Percentiles rank a stretch among this genome's conserved stretches.
phyloP scores from a whole-genome alignment of 2,329 filamentous ascomycete genomes.

The Sporothrix phasma region DNA sequence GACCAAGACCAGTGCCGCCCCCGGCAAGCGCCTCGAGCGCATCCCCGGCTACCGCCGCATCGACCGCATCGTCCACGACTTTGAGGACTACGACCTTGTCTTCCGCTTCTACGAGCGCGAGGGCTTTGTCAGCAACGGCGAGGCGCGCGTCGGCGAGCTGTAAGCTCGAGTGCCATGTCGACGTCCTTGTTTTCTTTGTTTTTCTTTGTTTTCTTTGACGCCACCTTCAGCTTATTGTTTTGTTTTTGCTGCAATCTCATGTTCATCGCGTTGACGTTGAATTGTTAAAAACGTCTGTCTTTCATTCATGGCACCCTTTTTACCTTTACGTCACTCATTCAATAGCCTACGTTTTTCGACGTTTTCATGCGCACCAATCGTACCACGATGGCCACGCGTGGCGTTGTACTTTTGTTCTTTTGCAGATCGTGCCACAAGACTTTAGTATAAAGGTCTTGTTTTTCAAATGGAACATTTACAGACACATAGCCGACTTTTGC shows the following conservation, averaged over 20 bases:
- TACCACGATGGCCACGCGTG: not conserved
- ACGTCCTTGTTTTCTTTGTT: not conserved
- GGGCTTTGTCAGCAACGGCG: conserved; percentile 54
- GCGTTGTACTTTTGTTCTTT: not conserved
- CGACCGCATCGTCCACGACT: conserved; percentile 91
- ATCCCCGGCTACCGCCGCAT: conserved; percentile 81
- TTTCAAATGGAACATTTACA: not conserved
- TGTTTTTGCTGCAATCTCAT: not conserved
- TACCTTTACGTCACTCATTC: not conserved
- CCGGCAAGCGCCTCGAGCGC: conserved; percentile 55
- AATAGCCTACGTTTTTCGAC: not conserved
- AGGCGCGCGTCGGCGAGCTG: conserved; percentile 44
- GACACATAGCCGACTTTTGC: not conserved
- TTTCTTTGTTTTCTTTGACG: not conserved
- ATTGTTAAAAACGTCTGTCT: not conserved
- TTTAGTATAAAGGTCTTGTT: not conserved
- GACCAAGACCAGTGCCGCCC: conserved; percentile 30
- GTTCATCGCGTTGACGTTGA: not conserved
- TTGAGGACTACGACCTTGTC: conserved; percentile 93
- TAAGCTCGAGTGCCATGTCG: not conserved
- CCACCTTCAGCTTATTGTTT: not conserved
- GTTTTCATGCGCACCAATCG: not conserved
- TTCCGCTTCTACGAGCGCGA: conserved; percentile 94
- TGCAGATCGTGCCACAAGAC: not conserved
- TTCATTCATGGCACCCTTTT: conserved; percentile 4